These are phyloP conservation scores for Penicillium psychrosexuale DNA, from an alignment of 2,329 filamentous ascomycete genomes.

Conservation along the genomic window DNA sequence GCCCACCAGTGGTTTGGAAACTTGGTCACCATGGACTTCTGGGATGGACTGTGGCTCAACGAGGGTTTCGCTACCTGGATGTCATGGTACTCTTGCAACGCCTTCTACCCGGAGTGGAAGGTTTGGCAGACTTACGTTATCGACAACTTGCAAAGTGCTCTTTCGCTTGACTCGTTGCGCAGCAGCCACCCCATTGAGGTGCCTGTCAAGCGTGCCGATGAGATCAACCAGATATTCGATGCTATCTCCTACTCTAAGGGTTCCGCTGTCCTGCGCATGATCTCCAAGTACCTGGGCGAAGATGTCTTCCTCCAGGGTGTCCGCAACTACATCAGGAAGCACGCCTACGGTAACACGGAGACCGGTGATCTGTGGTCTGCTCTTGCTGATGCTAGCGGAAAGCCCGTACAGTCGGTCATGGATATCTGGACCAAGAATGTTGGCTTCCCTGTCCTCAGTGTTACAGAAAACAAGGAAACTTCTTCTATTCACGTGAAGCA, in stretches of 20 bases:
- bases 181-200: constrained; percentile 97
- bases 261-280: constrained; percentile 93
- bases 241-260: constrained; percentile 97
- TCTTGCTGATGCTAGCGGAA: constrained; percentile 81
- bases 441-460: constrained; percentile 84
- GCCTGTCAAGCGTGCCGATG: constrained; percentile 88
- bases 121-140: constrained; percentile 95
- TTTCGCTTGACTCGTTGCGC: constrained; percentile 82
- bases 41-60: constrained; percentile 96
- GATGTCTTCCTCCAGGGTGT: constrained; percentile 91
- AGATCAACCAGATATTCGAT: constrained; percentile 98
- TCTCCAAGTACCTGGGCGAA: constrained; percentile 91
- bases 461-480: constrained; percentile 69
- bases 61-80: constrained; percentile 90
- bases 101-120: constrained; percentile 97
- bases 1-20: constrained; percentile 99
- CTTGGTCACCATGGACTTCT: constrained; percentile 97
- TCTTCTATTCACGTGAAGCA: constrained; percentile 83
- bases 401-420: constrained; percentile 87
- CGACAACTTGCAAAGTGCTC: constrained; percentile 82
- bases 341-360: constrained; percentile 92
- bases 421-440: constrained; percentile 97
- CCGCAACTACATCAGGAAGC: constrained; percentile 86
- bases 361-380: constrained; percentile 89
- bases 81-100: constrained; percentile 91